A percentile compares a stretch with the other conserved stretches of the same genome.
phyloP scores from a whole-genome alignment of 2,329 filamentous ascomycete species.

The Dryadomyces sulphureus region DNA sequence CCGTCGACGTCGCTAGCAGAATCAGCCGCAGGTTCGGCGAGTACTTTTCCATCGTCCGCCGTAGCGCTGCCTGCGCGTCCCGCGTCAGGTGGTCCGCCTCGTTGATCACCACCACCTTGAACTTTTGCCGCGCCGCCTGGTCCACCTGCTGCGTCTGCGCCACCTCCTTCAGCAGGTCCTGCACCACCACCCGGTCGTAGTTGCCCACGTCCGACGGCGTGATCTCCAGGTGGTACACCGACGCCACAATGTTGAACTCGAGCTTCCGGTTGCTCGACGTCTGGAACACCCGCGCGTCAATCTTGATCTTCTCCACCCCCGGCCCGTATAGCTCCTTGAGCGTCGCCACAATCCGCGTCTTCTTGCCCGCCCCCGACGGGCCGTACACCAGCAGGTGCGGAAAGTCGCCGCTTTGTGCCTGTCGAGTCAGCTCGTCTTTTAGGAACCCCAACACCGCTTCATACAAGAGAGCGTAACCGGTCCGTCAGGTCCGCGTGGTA shows the following conservation, averaged over 20 bases:
- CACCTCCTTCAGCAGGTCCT: constrained; percentile 92
- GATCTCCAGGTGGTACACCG: constrained; percentile 95
- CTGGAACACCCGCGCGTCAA: constrained; percentile 92
- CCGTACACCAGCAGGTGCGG: constrained; percentile 96
- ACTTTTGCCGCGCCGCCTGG: constrained; percentile 71
- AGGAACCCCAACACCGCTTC: constrained; percentile 11
- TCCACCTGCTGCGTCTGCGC: constrained; percentile 99
- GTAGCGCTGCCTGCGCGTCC: constrained; percentile 87
- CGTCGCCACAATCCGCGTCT: constrained; percentile 90
- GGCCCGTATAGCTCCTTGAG: constrained; percentile 90
- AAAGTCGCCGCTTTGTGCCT: constrained; percentile 96
- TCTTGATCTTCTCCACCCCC: constrained; percentile 99
- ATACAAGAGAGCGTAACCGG: constrained; percentile 70
- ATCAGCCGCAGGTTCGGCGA: constrained; percentile 88
- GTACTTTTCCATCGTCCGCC: constrained; percentile 98
- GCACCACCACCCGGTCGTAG: constrained; percentile 90
- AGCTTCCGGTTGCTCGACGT: constrained; percentile 92
- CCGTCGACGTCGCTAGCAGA: constrained; percentile 84
- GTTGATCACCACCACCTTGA: constrained; percentile 99
- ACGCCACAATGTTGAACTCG: constrained; percentile 97
- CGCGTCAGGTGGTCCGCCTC: constrained; percentile 89
- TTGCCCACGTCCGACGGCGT: constrained; percentile 93
- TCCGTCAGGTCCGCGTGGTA: constrained; percentile 86
- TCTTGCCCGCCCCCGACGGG: constrained; percentile 91
- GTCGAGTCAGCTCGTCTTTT: background rate